Base-by-base conservation (phyloP, 768 basidiomycete genomes). In the Mycena vulgaris region DNA sequence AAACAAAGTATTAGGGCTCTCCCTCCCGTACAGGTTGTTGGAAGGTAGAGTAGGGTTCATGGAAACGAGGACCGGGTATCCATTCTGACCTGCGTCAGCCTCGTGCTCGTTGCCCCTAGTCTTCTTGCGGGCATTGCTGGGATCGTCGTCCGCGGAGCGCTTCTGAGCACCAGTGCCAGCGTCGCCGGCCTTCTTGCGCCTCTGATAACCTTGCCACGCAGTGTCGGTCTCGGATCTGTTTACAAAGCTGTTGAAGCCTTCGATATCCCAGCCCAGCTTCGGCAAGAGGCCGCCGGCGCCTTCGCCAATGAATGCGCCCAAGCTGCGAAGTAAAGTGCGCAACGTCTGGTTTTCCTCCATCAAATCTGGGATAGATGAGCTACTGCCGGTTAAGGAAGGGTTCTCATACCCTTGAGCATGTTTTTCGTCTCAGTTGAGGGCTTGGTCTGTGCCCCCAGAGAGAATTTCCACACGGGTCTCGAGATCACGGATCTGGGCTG, bases 401-500 rank as follows among this genome's bases (percentile, higher is more conserved):
- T 33, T 13, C 7, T 2, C 83, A 17, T 49, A 90, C 93, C 93
- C 83, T 90, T 94, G 49, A 96, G 81, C 56, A 97, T 91, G 72
- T 93, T 91, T 67, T 93, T 87, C 87, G 96, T 88, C 79, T 96
- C 93, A n/a, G 31, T 88, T 89, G 63, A 95, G 83, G 8, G 95
- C 91, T 80, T 97, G 95, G 85, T 96, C 96, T 76, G 95, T 92
- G 47, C 94, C 94, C 23, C 95, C 95, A 7, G 96, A 97, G 21
- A 98, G 87, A 10, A 98, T 91, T 81, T 97, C 96, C n/a, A 98
- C 95, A 51, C 94, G 90, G 23, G 96, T 96, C 82, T 98, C 96
- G 40, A 98, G 89, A 81, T 98, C 96, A 25, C 96, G 94, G 80
- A 98, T 96, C 95, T 98, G 75, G 56, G 45, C 31, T 11, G 25